phyloP scores from a whole-genome alignment of 2,329 filamentous ascomycete genomes.

The Cytospora piceicola region DNA sequence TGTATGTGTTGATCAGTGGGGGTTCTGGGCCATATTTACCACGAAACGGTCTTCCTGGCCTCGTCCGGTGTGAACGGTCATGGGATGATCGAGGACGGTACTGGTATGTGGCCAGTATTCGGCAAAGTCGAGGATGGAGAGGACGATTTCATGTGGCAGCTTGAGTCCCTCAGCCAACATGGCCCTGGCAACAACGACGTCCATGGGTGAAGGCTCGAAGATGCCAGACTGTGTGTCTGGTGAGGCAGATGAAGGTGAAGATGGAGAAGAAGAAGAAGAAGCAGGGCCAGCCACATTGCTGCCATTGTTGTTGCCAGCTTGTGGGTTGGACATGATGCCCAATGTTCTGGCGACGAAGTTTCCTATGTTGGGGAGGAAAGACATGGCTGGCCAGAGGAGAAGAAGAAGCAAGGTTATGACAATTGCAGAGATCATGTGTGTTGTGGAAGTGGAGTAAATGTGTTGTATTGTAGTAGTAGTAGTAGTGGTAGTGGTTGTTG shows the following conservation, averaged over 20 bases:
- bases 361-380: slow-evolving; percentile 15
- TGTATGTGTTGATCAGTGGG: background rate
- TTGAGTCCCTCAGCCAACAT: slow-evolving; percentile 49
- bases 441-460: background rate
- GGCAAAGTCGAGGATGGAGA: slow-evolving; percentile 60
- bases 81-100: slow-evolving; percentile 35
- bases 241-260: background rate
- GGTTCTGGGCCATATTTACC: slow-evolving; percentile 38
- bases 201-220: slow-evolving; percentile 46
- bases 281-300: background rate
- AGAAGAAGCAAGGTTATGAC: slow-evolving; percentile 12
- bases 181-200: slow-evolving; percentile 54
- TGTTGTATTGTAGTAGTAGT: background rate
- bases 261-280: background rate
- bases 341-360: slow-evolving; percentile 5
- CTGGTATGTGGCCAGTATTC: slow-evolving; percentile 65
- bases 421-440: slow-evolving; percentile 5
- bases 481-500: background rate
- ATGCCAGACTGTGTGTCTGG: background rate
- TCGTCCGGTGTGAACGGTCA: slow-evolving; percentile 6
- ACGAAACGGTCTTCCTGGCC: slow-evolving; percentile 45
- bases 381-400: slow-evolving; percentile 22
- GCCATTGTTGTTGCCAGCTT: background rate
- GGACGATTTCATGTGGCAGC: slow-evolving; percentile 59
- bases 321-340: background rate